These are phyloP conservation scores for Cicer yamashitae DNA, from an alignment of 306 rosid species.

Conservation along the genomic window DNA sequence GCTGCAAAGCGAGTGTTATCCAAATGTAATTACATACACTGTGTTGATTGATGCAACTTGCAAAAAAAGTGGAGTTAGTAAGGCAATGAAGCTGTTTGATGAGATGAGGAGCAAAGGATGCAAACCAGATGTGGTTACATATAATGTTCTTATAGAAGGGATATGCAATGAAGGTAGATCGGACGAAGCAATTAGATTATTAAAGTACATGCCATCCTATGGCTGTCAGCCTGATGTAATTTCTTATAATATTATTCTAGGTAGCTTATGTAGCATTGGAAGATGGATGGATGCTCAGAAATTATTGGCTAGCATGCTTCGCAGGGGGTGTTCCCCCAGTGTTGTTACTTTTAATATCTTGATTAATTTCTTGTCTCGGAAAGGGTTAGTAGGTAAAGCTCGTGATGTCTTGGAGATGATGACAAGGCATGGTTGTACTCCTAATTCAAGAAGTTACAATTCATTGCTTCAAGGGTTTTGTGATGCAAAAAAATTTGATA, in stretches of 20 bases:
- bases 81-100: conserved; percentile 87
- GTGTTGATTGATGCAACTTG: conserved; percentile 94
- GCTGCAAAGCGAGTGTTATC: conserved; percentile 77
- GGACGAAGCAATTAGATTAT: conserved; percentile 80
- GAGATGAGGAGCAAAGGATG: conserved; percentile 88
- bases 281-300: conserved; percentile 93
- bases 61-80: conserved; percentile 84
- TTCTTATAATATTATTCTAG: conserved; percentile 78
- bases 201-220: conserved; percentile 62
- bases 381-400: conserved; percentile 86
- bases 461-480: conserved; percentile 92
- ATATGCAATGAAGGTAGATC: conserved; percentile 91
- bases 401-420: conserved; percentile 84
- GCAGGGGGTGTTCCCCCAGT: conserved; percentile 84
- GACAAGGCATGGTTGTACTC: conserved; percentile 84
- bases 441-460: conserved; percentile 91
- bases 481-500: conserved; percentile 80
- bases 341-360: conserved; percentile 93
- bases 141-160: conserved; percentile 89
- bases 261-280: conserved; percentile 88
- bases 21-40: conserved; percentile 90
- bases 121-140: conserved; percentile 89
- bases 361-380: conserved; percentile 86
- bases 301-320: conserved; percentile 73
- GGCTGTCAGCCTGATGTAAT: conserved; percentile 85